These are phyloP conservation scores for Aspergillus alliaceus DNA, from an alignment of 2,329 filamentous ascomycete genomes.

Conservation along the genomic window DNA sequence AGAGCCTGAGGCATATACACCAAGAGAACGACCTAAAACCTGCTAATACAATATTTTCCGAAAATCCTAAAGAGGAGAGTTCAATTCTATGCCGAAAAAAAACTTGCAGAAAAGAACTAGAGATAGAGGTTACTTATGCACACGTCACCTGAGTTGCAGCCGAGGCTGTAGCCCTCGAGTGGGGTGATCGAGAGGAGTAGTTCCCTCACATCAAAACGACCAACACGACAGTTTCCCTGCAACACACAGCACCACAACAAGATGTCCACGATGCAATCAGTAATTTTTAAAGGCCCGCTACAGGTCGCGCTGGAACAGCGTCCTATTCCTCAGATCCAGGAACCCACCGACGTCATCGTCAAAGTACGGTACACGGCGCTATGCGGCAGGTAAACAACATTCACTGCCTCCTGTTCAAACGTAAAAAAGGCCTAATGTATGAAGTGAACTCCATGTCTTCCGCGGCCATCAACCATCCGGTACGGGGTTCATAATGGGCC, in stretches of 20 bases:
- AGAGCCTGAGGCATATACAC: no score
- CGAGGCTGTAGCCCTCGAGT: not conserved
- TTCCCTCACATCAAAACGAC: not conserved
- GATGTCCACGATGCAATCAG: slow-evolving; percentile 68
- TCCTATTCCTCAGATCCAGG: slow-evolving; percentile 70
- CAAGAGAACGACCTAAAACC: not conserved
- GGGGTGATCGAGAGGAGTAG: not conserved
- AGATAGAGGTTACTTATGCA: not conserved
- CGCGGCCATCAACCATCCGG: slow-evolving; percentile 73
- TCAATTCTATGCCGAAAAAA: no score
- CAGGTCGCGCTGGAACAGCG: slow-evolving; percentile 74
- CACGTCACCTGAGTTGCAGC: not conserved
- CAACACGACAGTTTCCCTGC: not conserved
- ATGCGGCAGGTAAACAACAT: slow-evolving; percentile 70
- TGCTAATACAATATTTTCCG: not conserved
- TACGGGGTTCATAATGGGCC: slow-evolving; percentile 65
- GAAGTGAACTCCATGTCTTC: slow-evolving; percentile 75
- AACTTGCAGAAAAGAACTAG: not conserved
- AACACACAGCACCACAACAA: not conserved
- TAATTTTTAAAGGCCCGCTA: slow-evolving; percentile 77
- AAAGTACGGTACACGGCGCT: slow-evolving; percentile 79
- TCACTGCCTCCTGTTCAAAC: not conserved
- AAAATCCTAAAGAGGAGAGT: no score
- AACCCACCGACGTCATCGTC: slow-evolving; percentile 73
- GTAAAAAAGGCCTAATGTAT: no score